Evolutionary conservation across 768 basidiomycete genomes (phyloP).

Genomic region (Russula virescens): DNA sequence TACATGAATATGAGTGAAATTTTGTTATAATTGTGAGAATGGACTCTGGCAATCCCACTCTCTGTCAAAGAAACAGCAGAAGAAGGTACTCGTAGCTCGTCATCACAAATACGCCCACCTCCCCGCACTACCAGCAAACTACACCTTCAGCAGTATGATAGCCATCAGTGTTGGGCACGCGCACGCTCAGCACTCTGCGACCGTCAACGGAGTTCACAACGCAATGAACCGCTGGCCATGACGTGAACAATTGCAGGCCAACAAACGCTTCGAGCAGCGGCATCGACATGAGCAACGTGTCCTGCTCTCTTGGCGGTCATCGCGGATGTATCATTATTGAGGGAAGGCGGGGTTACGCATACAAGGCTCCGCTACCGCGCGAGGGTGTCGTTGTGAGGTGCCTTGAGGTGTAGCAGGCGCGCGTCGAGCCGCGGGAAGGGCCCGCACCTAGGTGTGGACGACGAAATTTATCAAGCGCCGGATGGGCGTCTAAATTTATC

Average conservation of each 20-base stretch:
- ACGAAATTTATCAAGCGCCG: conserved; percentile 52
- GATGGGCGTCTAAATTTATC: conserved; percentile 36
- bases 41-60: too few relatives aligned
- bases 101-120: conserved; percentile 15
- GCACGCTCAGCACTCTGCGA: conserved; percentile 49
- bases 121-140: conserved; percentile 39
- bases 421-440: conserved; percentile 44
- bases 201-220: conserved; percentile 36
- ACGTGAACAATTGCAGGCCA: conserved; percentile 46
- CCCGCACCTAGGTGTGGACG: conserved; percentile 41
- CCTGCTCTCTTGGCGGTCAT: conserved; percentile 30
- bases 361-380: conserved; percentile 44
- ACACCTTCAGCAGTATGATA: conserved; percentile 58
- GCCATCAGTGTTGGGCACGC: conserved; percentile 58
- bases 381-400: conserved; percentile 55
- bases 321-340: neutral
- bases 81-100: too few relatives aligned
- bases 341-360: conserved; percentile 31
- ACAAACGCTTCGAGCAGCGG: conserved; percentile 38
- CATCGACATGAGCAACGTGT: conserved; percentile 38
- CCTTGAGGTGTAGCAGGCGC: conserved; percentile 48
- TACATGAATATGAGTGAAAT: too few relatives aligned
- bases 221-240: conserved; percentile 41
- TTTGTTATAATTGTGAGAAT: too few relatives aligned
- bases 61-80: too few relatives aligned